These are phyloP conservation scores for Calonectria pteridis DNA, from an alignment of 2,329 filamentous ascomycete genomes.

Conservation along the genomic window DNA sequence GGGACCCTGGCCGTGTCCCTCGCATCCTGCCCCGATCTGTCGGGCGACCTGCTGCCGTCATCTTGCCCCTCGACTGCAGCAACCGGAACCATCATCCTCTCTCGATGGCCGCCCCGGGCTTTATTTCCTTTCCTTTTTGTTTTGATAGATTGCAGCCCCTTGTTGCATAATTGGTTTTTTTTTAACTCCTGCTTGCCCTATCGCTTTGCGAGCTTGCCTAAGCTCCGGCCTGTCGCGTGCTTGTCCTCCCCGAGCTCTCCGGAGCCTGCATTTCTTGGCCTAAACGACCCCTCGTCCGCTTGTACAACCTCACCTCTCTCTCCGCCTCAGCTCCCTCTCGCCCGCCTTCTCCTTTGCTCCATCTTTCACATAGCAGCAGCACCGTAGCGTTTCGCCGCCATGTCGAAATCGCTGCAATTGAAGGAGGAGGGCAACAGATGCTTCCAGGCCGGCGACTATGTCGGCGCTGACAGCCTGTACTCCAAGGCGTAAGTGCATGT, in stretches of 20 bases:
- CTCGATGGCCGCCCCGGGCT: not conserved
- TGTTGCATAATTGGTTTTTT: not conserved
- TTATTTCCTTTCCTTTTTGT: not conserved
- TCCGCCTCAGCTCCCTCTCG: not conserved
- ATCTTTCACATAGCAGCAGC: not conserved
- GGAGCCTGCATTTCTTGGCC: not conserved
- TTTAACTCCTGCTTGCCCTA: not conserved
- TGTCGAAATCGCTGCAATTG: conserved; percentile 55
- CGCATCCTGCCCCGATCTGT: not conserved
- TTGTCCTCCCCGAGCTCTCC: conserved; percentile 9
- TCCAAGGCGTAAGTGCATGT: conserved; percentile 72
- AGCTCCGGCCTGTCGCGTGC: not conserved
- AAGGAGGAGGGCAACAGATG: conserved; percentile 73
- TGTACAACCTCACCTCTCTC: not conserved
- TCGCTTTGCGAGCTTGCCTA: not conserved
- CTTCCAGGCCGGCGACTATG: conserved; percentile 75
- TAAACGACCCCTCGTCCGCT: not conserved
- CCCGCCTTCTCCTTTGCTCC: not conserved
- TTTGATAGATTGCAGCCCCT: not conserved
- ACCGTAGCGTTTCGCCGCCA: conserved; percentile 26
- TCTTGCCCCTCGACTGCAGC: not conserved
- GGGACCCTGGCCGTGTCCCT: conserved; percentile 1
- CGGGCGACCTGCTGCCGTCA: not conserved
- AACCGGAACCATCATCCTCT: not conserved
- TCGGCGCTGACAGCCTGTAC: conserved; percentile 76